Evolutionary conservation across 2,329 filamentous ascomycete species (phyloP).

Genomic region (Grosmannia serpens): DNA sequence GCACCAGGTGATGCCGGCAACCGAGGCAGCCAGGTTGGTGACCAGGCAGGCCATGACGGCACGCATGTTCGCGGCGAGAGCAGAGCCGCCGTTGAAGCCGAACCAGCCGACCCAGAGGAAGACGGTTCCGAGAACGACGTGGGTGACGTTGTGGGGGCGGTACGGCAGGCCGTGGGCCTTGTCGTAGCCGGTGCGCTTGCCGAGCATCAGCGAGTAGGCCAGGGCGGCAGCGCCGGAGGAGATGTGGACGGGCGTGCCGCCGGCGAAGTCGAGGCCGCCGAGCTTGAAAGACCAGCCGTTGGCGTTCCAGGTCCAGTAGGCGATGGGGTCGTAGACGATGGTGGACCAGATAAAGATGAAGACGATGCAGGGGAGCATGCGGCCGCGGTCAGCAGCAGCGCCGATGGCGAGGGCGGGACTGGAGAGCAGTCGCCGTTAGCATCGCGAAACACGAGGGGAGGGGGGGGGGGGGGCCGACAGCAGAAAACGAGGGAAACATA

Average conservation of each 20-base stretch:
- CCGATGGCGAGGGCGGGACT: conserved; percentile 48
- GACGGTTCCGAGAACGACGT: conserved; percentile 62
- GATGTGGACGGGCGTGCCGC: conserved; percentile 65
- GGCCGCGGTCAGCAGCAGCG: conserved; percentile 48
- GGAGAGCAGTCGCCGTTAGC: conserved; percentile 1
- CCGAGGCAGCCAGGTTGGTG: conserved; percentile 75
- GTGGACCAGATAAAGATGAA: conserved; percentile 64
- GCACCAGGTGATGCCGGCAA: conserved; percentile 74
- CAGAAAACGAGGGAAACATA: conserved; percentile 32
- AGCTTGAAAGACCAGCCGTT: conserved; percentile 61
- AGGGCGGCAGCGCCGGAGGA: conserved; percentile 60
- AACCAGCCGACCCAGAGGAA: conserved; percentile 93
- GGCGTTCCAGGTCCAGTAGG: conserved; percentile 68
- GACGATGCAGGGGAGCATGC: conserved; percentile 48
- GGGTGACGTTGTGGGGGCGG: conserved; percentile 62
- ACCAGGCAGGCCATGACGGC: conserved; percentile 83
- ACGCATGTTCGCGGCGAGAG: conserved; percentile 70
- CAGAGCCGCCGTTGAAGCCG: conserved; percentile 85
- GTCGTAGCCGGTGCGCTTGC: conserved; percentile 53
- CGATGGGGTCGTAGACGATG: conserved; percentile 61
- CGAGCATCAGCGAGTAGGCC: conserved; percentile 62
- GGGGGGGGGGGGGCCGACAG: neutral
- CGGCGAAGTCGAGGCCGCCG: conserved; percentile 62
- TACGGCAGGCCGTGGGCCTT: conserved; percentile 52
- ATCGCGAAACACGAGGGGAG: neutral